These are phyloP conservation scores for Rhipidocladum racemiflorum DNA, from an alignment of 176 grass and related monocot genomes.

Conservation along the genomic window DNA sequence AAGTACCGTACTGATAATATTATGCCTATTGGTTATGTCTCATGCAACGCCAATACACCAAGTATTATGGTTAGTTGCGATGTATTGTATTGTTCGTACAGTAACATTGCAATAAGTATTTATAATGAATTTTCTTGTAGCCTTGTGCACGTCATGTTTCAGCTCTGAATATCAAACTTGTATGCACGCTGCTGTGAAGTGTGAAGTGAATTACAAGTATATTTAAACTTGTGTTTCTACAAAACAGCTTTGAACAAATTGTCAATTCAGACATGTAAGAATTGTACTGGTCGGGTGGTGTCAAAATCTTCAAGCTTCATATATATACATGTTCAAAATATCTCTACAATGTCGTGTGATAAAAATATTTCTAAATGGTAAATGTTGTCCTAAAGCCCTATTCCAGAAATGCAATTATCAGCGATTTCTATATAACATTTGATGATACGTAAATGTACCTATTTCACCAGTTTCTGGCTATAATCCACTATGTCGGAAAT, in stretches of 20 bases:
- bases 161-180: not conserved
- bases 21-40: not conserved
- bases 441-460: not conserved
- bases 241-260: not conserved
- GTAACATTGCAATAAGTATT: not conserved
- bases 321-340: conserved; percentile 1
- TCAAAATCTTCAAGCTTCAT: not conserved
- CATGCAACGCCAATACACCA: not conserved
- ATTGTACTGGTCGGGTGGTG: not conserved
- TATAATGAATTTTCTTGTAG: not conserved
- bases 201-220: not conserved
- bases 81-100: not conserved
- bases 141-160: not conserved
- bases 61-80: not conserved
- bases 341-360: not conserved
- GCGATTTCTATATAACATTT: not conserved
- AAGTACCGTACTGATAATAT: too few relatives aligned
- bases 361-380: not conserved
- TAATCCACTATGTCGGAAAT: not conserved
- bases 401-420: conserved; percentile 1
- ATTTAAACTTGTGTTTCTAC: not conserved
- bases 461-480: not conserved
- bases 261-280: not conserved
- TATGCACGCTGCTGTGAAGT: not conserved
- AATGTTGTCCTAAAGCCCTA: not conserved